Evolutionary conservation across 2,329 filamentous ascomycete genomes (phyloP).

Genomic region (Tolypocladium sp.): DNA sequence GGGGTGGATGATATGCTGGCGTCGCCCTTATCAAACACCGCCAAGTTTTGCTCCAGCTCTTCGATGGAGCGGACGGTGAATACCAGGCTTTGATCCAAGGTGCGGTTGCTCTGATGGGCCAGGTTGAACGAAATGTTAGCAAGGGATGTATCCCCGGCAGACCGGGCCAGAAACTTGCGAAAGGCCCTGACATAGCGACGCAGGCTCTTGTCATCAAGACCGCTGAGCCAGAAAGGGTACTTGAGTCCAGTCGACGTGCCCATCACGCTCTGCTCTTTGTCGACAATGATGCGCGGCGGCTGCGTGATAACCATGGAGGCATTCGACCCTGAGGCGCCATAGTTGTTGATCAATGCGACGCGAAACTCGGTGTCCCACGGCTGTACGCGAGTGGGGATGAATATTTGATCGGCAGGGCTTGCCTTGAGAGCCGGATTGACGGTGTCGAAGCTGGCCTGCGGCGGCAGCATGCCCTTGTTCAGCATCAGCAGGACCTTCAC

Average conservation of each 20-base stretch:
- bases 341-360: slow-evolving; percentile 24
- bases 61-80: slow-evolving; percentile 10
- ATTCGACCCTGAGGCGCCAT: slow-evolving; percentile 20
- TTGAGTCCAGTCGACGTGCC: not conserved
- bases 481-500: slow-evolving; percentile 40
- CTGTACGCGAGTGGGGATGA: slow-evolving; percentile 11
- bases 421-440: slow-evolving; percentile 15
- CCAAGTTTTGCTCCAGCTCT: slow-evolving; percentile 13
- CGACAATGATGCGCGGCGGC: slow-evolving; percentile 1
- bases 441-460: slow-evolving; percentile 19
- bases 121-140: slow-evolving; percentile 22
- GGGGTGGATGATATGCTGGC: not conserved
- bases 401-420: slow-evolving; percentile 2
- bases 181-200: not conserved
- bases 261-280: not conserved
- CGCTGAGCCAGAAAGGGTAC: slow-evolving; percentile 2
- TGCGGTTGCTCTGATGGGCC: slow-evolving; percentile 17
- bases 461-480: slow-evolving; percentile 12
- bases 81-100: slow-evolving; percentile 10
- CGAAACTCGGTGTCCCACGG: slow-evolving; percentile 11
- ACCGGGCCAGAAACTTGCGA: not conserved
- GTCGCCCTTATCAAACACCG: slow-evolving; percentile 5
- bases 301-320: slow-evolving; percentile 12
- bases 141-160: not conserved
- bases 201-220: slow-evolving; percentile 1